These are phyloP conservation scores for Pseudopyrenochaeta lycopersici DNA, from an alignment of 2,329 filamentous ascomycete genomes.

Conservation along the genomic window DNA sequence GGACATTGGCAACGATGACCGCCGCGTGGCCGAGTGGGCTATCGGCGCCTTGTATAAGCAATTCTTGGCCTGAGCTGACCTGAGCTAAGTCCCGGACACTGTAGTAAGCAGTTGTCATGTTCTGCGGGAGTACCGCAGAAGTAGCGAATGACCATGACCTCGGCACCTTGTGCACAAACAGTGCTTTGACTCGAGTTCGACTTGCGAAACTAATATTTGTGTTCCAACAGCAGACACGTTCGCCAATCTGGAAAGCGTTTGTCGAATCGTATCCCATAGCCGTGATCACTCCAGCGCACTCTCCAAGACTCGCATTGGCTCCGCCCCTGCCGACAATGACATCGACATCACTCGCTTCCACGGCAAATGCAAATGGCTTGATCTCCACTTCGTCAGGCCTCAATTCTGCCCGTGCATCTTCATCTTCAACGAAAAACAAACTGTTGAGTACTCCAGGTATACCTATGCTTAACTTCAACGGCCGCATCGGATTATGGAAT, in stretches of 20 bases:
- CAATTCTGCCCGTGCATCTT: background rate
- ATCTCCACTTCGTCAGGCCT: background rate
- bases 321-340: background rate
- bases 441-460: background rate
- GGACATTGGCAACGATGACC: background rate
- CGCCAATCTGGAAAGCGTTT: background rate
- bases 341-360: background rate
- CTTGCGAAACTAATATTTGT: background rate
- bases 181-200: background rate
- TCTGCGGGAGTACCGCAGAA: background rate
- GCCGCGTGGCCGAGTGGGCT: background rate
- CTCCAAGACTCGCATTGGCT: background rate
- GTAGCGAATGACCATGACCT: background rate
- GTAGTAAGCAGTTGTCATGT: background rate
- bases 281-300: background rate
- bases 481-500: background rate
- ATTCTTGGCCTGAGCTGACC: background rate
- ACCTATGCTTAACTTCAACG: background rate
- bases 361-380: background rate
- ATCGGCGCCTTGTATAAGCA: background rate
- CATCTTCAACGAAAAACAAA: background rate
- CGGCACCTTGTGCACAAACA: background rate
- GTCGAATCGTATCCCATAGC: background rate
- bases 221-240: background rate
- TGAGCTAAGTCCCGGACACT: background rate